Conservation (phyloP, 805 yeast species). For the Cyberlindnera suaveolens region DNA sequence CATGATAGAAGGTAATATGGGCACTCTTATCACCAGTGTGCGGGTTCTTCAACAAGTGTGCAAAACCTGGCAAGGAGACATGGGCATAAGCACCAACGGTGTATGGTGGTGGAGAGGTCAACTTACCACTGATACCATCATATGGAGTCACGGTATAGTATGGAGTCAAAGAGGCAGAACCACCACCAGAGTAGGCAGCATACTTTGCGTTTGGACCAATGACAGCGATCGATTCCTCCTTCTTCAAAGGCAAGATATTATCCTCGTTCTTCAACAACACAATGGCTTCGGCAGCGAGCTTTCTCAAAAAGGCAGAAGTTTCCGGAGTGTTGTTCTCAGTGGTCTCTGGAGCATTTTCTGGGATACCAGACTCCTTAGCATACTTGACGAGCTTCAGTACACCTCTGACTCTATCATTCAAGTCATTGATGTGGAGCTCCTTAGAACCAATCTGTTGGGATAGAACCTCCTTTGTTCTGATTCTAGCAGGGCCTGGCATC, state of each 20-base stretch:
- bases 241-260: slow-evolving; percentile 40
- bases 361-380: slow-evolving; percentile 33
- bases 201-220: slow-evolving; percentile 55
- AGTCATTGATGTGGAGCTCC: slow-evolving; percentile 31
- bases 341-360: slow-evolving; percentile 20
- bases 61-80: slow-evolving; percentile 30
- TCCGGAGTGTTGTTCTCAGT: slow-evolving; percentile 39
- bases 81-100: slow-evolving; percentile 32
- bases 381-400: slow-evolving; percentile 45
- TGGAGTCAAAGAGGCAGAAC: slow-evolving; percentile 48
- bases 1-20: slow-evolving; percentile 21
- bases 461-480: slow-evolving; percentile 33
- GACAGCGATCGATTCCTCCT: slow-evolving; percentile 38
- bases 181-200: slow-evolving; percentile 53
- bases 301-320: slow-evolving; percentile 36
- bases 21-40: slow-evolving; percentile 22
- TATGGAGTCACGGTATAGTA: slow-evolving; percentile 44
- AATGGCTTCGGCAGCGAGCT: slow-evolving; percentile 42
- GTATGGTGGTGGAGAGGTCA: slow-evolving; percentile 22
- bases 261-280: slow-evolving; percentile 53
- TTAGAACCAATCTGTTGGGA: slow-evolving; percentile 36
- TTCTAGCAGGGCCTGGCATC: slow-evolving; percentile 59
- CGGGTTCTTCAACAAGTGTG: slow-evolving; percentile 21
- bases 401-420: slow-evolving; percentile 44
- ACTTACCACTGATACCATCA: slow-evolving; percentile 35